Conservation (phyloP, 2,329 filamentous ascomycete species). For the Bipolaris sorokiniana region DNA sequence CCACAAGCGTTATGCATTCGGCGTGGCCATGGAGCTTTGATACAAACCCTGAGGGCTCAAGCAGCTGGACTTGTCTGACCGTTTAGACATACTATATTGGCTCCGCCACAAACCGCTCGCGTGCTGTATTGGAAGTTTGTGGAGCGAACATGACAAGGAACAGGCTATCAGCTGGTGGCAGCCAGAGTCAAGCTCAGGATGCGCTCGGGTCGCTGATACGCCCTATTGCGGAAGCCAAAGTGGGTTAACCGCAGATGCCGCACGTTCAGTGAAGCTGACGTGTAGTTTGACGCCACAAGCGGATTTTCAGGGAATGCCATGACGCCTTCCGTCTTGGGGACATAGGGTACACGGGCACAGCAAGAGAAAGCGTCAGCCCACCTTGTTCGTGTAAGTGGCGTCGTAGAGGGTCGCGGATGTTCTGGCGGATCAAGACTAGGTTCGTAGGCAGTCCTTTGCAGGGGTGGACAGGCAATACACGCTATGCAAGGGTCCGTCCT, state of each 20-base stretch:
- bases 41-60: background rate
- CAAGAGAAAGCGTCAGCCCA: conserved; percentile 1
- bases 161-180: conserved; percentile 3
- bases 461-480: background rate
- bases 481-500: conserved; percentile 2
- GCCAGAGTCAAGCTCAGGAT: background rate
- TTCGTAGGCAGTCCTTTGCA: background rate
- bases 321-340: background rate
- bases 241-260: conserved; percentile 9
- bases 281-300: conserved; percentile 14
- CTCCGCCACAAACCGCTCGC: conserved; percentile 1
- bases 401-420: conserved; percentile 6
- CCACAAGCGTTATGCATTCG: conserved; percentile 3
- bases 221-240: background rate
- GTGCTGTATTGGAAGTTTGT: background rate
- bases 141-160: conserved; percentile 5
- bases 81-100: conserved; percentile 1
- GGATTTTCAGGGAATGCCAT: conserved; percentile 17
- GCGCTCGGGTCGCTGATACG: background rate
- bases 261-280: conserved; percentile 9
- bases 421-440: conserved; percentile 5
- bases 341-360: background rate
- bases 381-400: conserved; percentile 3
- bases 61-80: background rate
- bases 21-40: background rate